Percentiles rank a stretch among this genome's conserved stretches.
Conservation (phyloP, 495 filamentous ascomycete species). For the Amniculicola lignicola region DNA sequence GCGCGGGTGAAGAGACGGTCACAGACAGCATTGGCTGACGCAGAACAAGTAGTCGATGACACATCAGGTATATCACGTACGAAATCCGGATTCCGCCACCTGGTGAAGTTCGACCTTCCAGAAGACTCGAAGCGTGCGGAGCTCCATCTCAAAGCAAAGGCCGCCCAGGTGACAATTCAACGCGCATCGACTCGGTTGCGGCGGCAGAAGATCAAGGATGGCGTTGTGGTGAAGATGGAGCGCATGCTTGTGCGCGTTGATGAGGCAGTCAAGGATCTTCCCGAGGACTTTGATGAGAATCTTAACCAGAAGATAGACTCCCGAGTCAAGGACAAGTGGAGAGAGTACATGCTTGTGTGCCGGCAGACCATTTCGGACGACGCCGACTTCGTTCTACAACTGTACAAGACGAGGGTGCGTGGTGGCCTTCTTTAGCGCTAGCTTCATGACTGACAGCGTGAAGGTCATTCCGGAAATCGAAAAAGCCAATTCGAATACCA, state of each 20-base stretch:
- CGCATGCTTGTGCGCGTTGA: slow-evolving; percentile 72
- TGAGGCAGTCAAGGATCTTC: slow-evolving; percentile 52
- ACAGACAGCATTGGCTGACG: too few species aligned
- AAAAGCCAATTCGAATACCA: slow-evolving; percentile 46
- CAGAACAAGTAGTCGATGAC: not conserved
- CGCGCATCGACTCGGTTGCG: slow-evolving; percentile 30
- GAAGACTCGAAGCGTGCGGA: slow-evolving; percentile 34
- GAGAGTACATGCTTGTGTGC: slow-evolving; percentile 69
- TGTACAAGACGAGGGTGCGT: slow-evolving; percentile 63
- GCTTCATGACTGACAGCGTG: not conserved
- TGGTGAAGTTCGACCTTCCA: slow-evolving; percentile 35
- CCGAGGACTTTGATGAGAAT: slow-evolving; percentile 66
- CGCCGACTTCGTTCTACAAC: slow-evolving; percentile 57
- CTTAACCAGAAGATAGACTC: slow-evolving; percentile 60
- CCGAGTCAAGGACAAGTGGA: slow-evolving; percentile 63
- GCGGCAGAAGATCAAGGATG: slow-evolving; percentile 47
- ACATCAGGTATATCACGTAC: slow-evolving; percentile 7
- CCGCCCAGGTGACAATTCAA: slow-evolving; percentile 34
- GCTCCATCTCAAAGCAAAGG: slow-evolving; percentile 35
- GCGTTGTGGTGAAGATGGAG: slow-evolving; percentile 70
- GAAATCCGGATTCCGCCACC: slow-evolving; percentile 24
- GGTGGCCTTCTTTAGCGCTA: not conserved
- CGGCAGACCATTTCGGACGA: slow-evolving; percentile 55
- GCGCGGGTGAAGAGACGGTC: slow-evolving; percentile 25
- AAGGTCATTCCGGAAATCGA: slow-evolving; percentile 62